Percentiles rank a stretch among this genome's conserved stretches.
phyloP scores from a whole-genome alignment of 495 filamentous ascomycete genomes.

The Tuber calosporum region DNA sequence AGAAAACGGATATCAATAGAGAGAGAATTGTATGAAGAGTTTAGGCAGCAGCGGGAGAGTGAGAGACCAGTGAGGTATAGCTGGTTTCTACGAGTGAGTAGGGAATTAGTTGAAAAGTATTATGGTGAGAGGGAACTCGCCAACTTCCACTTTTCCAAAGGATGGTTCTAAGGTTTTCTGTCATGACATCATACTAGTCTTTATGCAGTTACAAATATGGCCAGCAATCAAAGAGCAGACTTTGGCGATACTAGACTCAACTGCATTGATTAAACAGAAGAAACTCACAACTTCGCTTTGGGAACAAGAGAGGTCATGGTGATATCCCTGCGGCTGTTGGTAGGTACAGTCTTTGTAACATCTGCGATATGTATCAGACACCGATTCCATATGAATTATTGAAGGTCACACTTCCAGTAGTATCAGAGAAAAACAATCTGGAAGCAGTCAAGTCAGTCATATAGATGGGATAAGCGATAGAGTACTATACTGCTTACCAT shows the following conservation, averaged over 20 bases:
- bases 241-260: neutral
- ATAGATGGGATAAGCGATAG: constrained; percentile 1
- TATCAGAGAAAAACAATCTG: neutral
- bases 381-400: neutral
- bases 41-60: neutral
- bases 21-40: neutral
- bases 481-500: neutral
- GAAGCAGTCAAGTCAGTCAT: neutral
- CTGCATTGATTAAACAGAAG: neutral
- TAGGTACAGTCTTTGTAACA: neutral
- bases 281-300: too few relatives aligned
- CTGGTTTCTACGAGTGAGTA: neutral
- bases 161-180: neutral
- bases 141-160: neutral
- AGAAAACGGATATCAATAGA: neutral
- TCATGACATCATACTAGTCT: neutral
- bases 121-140: neutral
- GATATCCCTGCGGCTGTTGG: neutral
- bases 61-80: neutral
- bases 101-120: neutral
- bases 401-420: neutral
- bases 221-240: neutral
- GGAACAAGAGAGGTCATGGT: neutral
- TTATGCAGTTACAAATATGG: neutral
- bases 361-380: neutral